These are phyloP conservation scores for Diplodia scrobiculata DNA, from an alignment of 2,329 filamentous ascomycete species.

Conservation along the genomic window DNA sequence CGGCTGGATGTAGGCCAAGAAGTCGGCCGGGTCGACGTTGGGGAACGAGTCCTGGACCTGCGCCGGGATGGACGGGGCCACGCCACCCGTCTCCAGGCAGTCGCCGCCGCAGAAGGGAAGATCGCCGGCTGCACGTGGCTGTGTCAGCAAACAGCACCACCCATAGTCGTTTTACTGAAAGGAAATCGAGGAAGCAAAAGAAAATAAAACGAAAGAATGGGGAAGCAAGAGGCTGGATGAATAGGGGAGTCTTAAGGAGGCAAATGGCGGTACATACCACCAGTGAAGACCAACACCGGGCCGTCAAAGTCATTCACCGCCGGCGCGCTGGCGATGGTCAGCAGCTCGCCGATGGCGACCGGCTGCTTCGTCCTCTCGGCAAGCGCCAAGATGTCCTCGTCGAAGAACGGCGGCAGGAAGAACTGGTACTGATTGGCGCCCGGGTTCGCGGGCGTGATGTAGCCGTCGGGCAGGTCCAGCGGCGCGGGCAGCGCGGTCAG, in stretches of 20 bases:
- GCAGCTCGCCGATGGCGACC: conserved; percentile 60
- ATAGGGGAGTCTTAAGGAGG: conserved; percentile 22
- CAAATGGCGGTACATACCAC: conserved; percentile 40
- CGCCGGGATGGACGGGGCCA: conserved; percentile 50
- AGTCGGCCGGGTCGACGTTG: conserved; percentile 46
- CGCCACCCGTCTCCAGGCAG: conserved; percentile 52
- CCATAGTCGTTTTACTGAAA: too few relatives aligned
- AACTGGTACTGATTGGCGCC: conserved; percentile 56
- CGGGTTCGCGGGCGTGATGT: conserved; percentile 54
- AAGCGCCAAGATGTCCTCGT: conserved; percentile 54
- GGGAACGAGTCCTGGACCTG: conserved; percentile 49
- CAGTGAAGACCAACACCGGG: conserved; percentile 62
- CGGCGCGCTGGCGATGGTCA: conserved; percentile 55
- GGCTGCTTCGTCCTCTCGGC: conserved; percentile 58
- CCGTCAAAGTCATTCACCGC: conserved; percentile 50
- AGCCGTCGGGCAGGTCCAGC: conserved; percentile 52
- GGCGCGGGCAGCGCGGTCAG: conserved; percentile 31
- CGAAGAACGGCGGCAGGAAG: conserved; percentile 56
- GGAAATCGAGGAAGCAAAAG: neutral
- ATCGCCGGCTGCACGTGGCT: conserved; percentile 33
- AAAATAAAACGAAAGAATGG: neutral
- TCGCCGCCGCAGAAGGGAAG: conserved; percentile 66
- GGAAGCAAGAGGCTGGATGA: neutral
- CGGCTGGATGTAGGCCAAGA: conserved; percentile 59
- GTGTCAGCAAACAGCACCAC: neutral